Evolutionary conservation across 495 filamentous ascomycete genomes (phyloP).

Genomic region (Staphylotrichum tortipilum): DNA sequence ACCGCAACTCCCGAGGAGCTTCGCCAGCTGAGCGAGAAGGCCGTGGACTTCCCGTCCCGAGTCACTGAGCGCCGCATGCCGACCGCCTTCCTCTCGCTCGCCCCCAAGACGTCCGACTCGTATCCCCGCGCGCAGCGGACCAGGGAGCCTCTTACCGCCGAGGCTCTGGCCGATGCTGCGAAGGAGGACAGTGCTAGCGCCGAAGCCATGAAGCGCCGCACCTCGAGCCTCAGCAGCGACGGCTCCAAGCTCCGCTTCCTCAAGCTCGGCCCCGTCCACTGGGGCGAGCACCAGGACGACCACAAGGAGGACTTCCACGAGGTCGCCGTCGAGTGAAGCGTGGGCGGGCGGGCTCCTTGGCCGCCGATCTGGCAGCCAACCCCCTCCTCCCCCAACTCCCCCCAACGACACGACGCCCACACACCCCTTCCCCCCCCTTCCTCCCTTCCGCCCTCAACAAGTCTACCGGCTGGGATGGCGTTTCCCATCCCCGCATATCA

Average conservation of each 20-base stretch:
- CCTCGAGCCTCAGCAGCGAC: constrained; percentile 29
- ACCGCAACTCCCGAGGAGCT: constrained; percentile 10
- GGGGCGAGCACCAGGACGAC: constrained; percentile 38
- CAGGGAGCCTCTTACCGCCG: constrained; percentile 17
- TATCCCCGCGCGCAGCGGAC: constrained; percentile 26
- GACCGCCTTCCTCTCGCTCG: constrained; percentile 36
- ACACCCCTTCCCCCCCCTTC: no score
- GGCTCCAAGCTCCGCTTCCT: constrained; percentile 36
- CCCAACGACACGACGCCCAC: background rate
- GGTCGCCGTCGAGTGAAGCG: constrained; percentile 34
- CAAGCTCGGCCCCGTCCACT: constrained; percentile 44
- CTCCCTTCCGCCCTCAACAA: no score
- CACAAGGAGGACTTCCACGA: constrained; percentile 39
- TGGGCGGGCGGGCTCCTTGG: no score
- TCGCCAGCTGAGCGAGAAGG: constrained; percentile 19
- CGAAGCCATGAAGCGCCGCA: constrained; percentile 21
- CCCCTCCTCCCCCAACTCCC: no score
- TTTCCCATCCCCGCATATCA: no score
- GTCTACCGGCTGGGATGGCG: no score
- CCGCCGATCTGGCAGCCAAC: no score
- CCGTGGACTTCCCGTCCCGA: constrained; percentile 10
- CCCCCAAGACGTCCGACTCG: constrained; percentile 35
- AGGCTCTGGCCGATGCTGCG: constrained; percentile 15
- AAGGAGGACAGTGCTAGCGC: constrained; percentile 5
- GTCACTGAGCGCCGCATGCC: constrained; percentile 24